These are phyloP conservation scores for Penicillium angulare DNA, from an alignment of 495 filamentous ascomycete species.

Conservation along the genomic window DNA sequence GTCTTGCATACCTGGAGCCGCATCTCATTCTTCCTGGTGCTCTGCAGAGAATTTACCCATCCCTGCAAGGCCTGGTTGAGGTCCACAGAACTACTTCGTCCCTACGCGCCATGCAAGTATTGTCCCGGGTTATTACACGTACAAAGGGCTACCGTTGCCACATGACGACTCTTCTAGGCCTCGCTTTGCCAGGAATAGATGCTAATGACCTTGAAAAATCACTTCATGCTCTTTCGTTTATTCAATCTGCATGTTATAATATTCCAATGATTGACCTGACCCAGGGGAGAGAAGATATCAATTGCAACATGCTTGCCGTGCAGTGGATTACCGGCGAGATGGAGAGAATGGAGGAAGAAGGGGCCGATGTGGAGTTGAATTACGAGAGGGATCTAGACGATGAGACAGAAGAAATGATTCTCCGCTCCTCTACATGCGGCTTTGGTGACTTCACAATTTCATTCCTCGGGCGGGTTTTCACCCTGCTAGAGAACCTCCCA, in stretches of 20 bases:
- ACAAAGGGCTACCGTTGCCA: slow-evolving; percentile 94
- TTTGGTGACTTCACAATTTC: slow-evolving; percentile 89
- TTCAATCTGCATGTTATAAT: slow-evolving; percentile 91
- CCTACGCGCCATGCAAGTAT: slow-evolving; percentile 82
- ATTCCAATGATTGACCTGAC: slow-evolving; percentile 88
- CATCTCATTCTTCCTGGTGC: slow-evolving; percentile 91
- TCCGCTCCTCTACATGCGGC: slow-evolving; percentile 93
- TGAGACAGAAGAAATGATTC: slow-evolving; percentile 81
- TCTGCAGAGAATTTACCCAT: slow-evolving; percentile 93
- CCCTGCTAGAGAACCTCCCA: slow-evolving; percentile 89
- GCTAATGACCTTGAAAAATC: slow-evolving; percentile 98
- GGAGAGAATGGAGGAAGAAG: slow-evolving; percentile 87
- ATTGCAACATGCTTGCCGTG: slow-evolving; percentile 74
- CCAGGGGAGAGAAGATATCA: slow-evolving; percentile 63
- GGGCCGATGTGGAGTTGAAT: slow-evolving; percentile 77
- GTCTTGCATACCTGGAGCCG: slow-evolving; percentile 85
- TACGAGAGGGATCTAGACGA: slow-evolving; percentile 81
- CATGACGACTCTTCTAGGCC: slow-evolving; percentile 84
- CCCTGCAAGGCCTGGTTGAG: slow-evolving; percentile 93
- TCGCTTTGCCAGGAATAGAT: slow-evolving; percentile 93
- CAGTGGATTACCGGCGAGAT: slow-evolving; percentile 94
- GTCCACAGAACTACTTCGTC: slow-evolving; percentile 96
- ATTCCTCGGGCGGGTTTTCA: slow-evolving; percentile 92
- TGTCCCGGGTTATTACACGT: slow-evolving; percentile 83
- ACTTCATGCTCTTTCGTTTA: slow-evolving; percentile 87